Evolutionary conservation across 148 eudicot genomes (phyloP).

Genomic region (Tetragonia tetragonoides): DNA sequence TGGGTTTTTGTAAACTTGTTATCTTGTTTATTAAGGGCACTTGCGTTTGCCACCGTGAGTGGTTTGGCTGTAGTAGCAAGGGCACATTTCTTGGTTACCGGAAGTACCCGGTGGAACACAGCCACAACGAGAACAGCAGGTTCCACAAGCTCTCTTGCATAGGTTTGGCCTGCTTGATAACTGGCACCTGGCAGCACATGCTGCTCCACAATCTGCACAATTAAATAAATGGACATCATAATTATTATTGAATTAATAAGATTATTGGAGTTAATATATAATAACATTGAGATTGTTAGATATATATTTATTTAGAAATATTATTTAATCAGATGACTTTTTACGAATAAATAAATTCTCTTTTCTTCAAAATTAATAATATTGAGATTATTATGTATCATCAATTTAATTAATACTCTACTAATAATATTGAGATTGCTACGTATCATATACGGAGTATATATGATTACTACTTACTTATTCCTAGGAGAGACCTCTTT

Average conservation of each 20-base stretch:
- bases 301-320: no score
- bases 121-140: conserved; percentile 48
- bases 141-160: conserved; percentile 57
- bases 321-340: no score
- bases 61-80: conserved; percentile 50
- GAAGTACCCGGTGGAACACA: conserved; percentile 61
- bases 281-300: no score
- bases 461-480: conserved; percentile 18
- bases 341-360: no score
- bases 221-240: no score
- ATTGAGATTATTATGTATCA: no score
- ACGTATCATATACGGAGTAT: no score
- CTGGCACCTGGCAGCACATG: conserved; percentile 35
- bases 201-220: conserved; percentile 44
- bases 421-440: no score
- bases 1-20: background rate
- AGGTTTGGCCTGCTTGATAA: conserved; percentile 42
- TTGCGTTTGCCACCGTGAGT: conserved; percentile 52
- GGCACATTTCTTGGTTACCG: conserved; percentile 46
- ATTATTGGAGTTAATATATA: no score
- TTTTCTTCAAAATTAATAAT: no score
- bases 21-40: conserved; percentile 40
- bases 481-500: conserved; percentile 27
- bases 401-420: no score
- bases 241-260: no score